phyloP scores from a whole-genome alignment of 805 yeast species.

The Barnettozyma californica region DNA sequence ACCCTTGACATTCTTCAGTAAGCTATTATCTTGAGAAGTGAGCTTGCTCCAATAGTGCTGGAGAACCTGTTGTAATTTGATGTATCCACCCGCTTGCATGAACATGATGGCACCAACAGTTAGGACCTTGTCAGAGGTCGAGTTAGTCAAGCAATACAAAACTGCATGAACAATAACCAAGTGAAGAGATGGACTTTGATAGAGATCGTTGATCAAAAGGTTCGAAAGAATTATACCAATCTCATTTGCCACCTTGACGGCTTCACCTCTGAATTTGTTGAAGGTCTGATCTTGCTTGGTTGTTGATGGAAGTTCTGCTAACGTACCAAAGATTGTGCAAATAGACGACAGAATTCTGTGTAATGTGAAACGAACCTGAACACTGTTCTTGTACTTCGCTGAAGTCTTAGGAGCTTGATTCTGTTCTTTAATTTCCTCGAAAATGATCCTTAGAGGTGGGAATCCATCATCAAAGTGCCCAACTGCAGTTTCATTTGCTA shows the following conservation, averaged over 20 bases:
- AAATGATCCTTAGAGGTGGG: constrained; percentile 39
- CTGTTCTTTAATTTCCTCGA: constrained; percentile 34
- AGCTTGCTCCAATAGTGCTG: constrained; percentile 26
- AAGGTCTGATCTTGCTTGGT: constrained; percentile 40
- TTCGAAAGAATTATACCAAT: constrained; percentile 25
- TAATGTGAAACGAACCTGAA: constrained; percentile 48
- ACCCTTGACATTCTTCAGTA: constrained; percentile 30
- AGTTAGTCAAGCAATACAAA: constrained; percentile 30
- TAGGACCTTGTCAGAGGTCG: constrained; percentile 29
- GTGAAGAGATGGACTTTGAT: constrained; percentile 24
- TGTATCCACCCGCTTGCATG: constrained; percentile 46
- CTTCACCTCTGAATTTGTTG: constrained; percentile 32
- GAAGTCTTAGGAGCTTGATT: constrained; percentile 40
- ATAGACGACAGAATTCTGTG: constrained; percentile 43
- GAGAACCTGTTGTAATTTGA: constrained; percentile 26
- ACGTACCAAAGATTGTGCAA: constrained; percentile 36
- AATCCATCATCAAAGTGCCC: constrained; percentile 26
- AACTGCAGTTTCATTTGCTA: constrained; percentile 39
- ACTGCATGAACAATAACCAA: constrained; percentile 34
- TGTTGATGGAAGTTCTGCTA: constrained; percentile 41
- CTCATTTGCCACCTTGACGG: constrained; percentile 37
- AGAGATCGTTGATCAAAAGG: constrained; percentile 15
- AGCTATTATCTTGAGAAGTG: constrained; percentile 18
- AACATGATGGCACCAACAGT: constrained; percentile 41
- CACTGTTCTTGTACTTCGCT: constrained; percentile 58